Conservation (phyloP, 1,284 basidiomycete genomes). For the Porodaedalea pini region DNA sequence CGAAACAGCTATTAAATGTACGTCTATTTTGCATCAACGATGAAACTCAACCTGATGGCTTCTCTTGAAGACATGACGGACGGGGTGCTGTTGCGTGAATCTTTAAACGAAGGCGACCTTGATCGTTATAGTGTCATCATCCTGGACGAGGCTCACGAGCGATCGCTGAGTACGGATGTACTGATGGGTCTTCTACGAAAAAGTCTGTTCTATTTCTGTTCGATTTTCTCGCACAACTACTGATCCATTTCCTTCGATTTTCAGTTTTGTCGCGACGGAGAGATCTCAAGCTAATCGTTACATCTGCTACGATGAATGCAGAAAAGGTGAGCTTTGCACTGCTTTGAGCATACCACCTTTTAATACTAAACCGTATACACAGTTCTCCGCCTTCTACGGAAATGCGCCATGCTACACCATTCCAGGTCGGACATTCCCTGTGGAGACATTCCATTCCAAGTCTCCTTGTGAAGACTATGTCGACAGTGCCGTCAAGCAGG, state of each 20-base stretch:
- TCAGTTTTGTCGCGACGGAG: constrained; percentile 85
- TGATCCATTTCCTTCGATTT: not conserved
- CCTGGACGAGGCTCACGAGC: constrained; percentile 95
- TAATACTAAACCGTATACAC: constrained; percentile 4
- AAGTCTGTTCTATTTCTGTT: constrained; percentile 50
- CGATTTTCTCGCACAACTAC: constrained; percentile 3
- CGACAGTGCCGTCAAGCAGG: constrained; percentile 96
- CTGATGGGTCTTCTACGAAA: constrained; percentile 94
- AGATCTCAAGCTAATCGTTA: constrained; percentile 95
- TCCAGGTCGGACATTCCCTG: constrained; percentile 97
- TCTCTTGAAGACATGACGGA: constrained; percentile 85
- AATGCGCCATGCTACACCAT: constrained; percentile 95
- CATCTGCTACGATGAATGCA: constrained; percentile 98
- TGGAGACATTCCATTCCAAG: constrained; percentile 94
- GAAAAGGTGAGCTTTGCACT: constrained; percentile 70
- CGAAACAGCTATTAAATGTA: constrained; percentile 92
- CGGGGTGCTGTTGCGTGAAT: constrained; percentile 93
- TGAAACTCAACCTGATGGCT: constrained; percentile 10
- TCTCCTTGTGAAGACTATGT: constrained; percentile 99
- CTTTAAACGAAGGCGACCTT: constrained; percentile 91
- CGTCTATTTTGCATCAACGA: constrained; percentile 35
- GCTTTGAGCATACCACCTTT: not conserved
- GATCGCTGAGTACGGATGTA: constrained; percentile 93
- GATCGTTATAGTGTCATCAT: constrained; percentile 96
- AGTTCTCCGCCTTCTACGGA: constrained; percentile 95